These are phyloP conservation scores for Arachnomyces sp. DNA, from an alignment of 2,329 filamentous ascomycete genomes.

Conservation along the genomic window DNA sequence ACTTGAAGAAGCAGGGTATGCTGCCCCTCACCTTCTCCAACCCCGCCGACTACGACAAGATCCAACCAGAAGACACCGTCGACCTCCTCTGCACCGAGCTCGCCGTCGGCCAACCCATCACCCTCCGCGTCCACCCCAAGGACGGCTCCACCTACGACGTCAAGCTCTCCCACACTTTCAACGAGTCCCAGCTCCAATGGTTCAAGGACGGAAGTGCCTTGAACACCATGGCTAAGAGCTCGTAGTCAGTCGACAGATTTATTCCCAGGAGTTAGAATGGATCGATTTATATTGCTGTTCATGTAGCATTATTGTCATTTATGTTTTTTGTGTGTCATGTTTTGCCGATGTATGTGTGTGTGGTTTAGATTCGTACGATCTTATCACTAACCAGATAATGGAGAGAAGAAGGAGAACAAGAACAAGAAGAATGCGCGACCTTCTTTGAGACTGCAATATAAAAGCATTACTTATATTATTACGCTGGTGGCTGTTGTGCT, in stretches of 20 bases:
- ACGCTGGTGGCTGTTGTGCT: too few species aligned
- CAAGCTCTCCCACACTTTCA: slow-evolving; percentile 90
- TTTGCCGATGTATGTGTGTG: too few species aligned
- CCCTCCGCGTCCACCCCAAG: slow-evolving; percentile 84
- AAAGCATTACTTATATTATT: too few species aligned
- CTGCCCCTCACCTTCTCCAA: slow-evolving; percentile 92
- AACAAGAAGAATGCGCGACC: too few species aligned
- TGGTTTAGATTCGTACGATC: too few species aligned
- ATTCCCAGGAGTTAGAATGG: slow-evolving; percentile 22
- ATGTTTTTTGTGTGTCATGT: neutral
- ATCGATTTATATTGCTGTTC: slow-evolving; percentile 5
- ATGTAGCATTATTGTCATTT: neutral
- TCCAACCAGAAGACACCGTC: slow-evolving; percentile 84
- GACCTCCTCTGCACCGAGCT: slow-evolving; percentile 85
- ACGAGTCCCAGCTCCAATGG: slow-evolving; percentile 96
- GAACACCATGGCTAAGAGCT: slow-evolving; percentile 91
- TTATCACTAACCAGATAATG: too few species aligned
- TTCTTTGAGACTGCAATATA: too few species aligned
- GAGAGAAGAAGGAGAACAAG: too few species aligned
- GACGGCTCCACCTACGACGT: slow-evolving; percentile 78
- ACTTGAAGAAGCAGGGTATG: slow-evolving; percentile 99
- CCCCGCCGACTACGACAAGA: slow-evolving; percentile 96
- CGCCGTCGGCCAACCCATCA: slow-evolving; percentile 85
- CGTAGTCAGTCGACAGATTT: neutral
- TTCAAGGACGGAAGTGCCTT: slow-evolving; percentile 96